A percentile compares a stretch with the other conserved stretches of the same genome.
phyloP scores from a whole-genome alignment of 352 stramenopile genomes.

The Blastocystis sp. region DNA sequence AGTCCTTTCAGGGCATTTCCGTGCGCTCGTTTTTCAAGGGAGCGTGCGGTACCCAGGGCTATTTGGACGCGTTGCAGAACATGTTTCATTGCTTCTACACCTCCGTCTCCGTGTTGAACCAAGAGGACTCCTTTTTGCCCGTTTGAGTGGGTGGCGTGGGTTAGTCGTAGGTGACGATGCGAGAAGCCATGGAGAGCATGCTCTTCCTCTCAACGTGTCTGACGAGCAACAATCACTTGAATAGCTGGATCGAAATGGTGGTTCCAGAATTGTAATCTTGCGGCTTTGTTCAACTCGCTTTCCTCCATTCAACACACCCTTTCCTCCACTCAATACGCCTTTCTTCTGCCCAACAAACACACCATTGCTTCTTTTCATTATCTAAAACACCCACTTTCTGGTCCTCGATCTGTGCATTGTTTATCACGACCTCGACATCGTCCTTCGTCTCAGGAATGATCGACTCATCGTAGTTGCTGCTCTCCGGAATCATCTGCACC shows the following conservation, averaged over 20 bases:
- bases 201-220: constrained; percentile 55
- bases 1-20: constrained; percentile 11
- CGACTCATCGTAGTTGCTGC: constrained; percentile 56
- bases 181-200: constrained; percentile 51
- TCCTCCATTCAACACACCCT: no score
- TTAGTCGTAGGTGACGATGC: not conserved
- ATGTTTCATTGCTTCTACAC: constrained; percentile 55
- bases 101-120: not conserved
- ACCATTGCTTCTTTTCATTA: not conserved
- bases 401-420: constrained; percentile 13
- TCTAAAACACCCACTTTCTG: constrained; percentile 2
- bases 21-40: not conserved
- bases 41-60: not conserved
- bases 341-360: not conserved
- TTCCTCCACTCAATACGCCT: no score
- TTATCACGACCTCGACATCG: constrained; percentile 60
- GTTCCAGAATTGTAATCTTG: not conserved
- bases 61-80: constrained; percentile 5
- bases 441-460: constrained; percentile 58
- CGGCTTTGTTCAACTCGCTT: not conserved
- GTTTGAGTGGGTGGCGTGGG: not conserved
- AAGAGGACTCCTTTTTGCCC: not conserved
- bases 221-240: constrained; percentile 47
- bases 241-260: constrained; percentile 67
- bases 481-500: constrained; percentile 62